Evolutionary conservation across 1,284 basidiomycete genomes (phyloP), one percentile per base, ranked within the genome.

Genomic region (Leccinum griseonigrum): DNA sequence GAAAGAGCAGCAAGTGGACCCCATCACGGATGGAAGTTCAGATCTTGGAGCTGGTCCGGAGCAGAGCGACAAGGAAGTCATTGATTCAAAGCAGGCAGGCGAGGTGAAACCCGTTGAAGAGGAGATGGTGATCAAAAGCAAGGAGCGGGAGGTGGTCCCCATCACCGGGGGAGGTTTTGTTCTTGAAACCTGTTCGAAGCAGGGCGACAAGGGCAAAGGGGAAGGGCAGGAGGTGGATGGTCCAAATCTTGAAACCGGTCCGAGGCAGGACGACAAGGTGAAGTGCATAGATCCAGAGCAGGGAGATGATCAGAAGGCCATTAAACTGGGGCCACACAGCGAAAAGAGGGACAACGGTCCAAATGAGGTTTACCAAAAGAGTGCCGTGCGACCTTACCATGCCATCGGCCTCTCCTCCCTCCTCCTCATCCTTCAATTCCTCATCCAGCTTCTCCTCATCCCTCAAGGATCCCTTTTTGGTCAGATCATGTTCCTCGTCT

Each of bases 381-480:
- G 50, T 29, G 10, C 14, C 26, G 26, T 51, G 22, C 26, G 6
- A 52, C 50, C 28, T 18, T 66, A 66, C 34, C 63, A 64, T n/a
- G 62, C 22, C 3, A 70, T 74, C 9, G 71, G 72, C 0, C 0
- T 67, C 5, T 69, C 62, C 18, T 73, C 67, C 13, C 56, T 73
- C 32, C 56, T 75, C 0, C 58, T 74, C 9, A 31, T 66, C 8
- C 11, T 61, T 10, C 73, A 73, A 29, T 70, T 71, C 58, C 50
- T 74, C n/a, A n/a, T 64, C 28, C 71, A 74, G 16, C 65, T 74
- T n/a, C 60, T 74, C 52, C 60, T 73, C 16, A 65, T 73, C 32
- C 71, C 70, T 0, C 69, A 72, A 55, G 69, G 64, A 4, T 14
- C 64, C 13, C 67, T 72, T 2, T 70, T 74, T 16, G 72, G 71